Evolutionary conservation across 306 rosid species (phyloP), one percentile per base, ranked within the genome.

Genomic region (Fragaria iinumae): DNA sequence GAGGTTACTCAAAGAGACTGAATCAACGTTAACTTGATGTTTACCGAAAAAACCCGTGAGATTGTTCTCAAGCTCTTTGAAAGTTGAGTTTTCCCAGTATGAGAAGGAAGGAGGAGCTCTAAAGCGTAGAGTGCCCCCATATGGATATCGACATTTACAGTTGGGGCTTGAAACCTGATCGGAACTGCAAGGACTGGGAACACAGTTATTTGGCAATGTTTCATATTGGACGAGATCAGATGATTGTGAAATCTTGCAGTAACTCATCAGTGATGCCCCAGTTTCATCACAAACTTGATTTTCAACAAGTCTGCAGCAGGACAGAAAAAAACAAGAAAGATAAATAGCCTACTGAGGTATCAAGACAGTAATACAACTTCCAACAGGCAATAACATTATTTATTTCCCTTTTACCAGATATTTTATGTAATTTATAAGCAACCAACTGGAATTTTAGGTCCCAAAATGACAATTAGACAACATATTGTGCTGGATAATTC

Each of bases 141-240:
- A 93, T 67, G 98, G 91, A 74, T 87, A 83, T 68, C 87, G 83
- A 73, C 98, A 93, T 77, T 5, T 77, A 81, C 98, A 93, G 17
- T 78, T 88, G 27, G 96, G 98, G 81, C 90, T 91, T n/a, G 67
- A 53, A 79, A 52, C 81, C 80, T 76, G 81, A 49, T 73, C 60
- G 6, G 44, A 3, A 73, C 23, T 67, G 82, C 98, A 93, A 4
- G 48, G 13, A 71, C 21, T 44, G 14, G 73, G 74, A 17, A 2
- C 29, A 74, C 96, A 93, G 80, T 80, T 79, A 47, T 76, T 76
- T 10, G 18, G 36, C 13, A 67, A 74, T 0, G 88, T 83, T 44
- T 60, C 27, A 50, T 84, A 81, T 11, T 83, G 6, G 84, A 67
- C 29, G 60, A 48, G 50, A 34, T 34, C 45, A 64, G 23, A 36